Base-by-base conservation (phyloP, 1,284 basidiomycete genomes). In the Cutaneotrichosporon sp. region DNA sequence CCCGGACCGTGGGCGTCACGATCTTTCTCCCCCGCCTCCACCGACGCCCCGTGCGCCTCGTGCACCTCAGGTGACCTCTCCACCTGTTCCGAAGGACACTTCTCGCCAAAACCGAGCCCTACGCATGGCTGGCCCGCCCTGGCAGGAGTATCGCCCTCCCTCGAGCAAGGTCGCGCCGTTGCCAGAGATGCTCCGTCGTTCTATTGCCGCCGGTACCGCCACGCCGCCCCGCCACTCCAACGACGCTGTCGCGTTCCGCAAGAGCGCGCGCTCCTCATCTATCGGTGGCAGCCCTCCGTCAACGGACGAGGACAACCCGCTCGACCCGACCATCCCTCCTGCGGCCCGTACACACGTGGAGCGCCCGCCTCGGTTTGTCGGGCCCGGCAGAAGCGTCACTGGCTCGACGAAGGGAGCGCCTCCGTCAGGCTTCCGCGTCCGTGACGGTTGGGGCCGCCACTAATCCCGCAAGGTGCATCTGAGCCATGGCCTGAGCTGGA, bases 271-370 rank as follows among this genome's bases (percentile, higher is more conserved):
- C 16, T 32, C 30, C 7, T 1, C 31, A 3, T 72, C 70, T 0
- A 61, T 72, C 18, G 72, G 69, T 0, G 73, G 68, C 5, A 72
- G 69, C 56, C 74, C 75, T 8, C 71, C 73, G 2, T 65, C 68
- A 26, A 74, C 72, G 40, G 73, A 74, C 58, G 73, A 76, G 31
- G 73, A 75, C 51, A 59, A 70, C 5, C 75, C 73, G 2, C 58
- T 63, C 6, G 56, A 63, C n/a, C 55, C 50, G 9, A 56, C 63
- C 51, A 56, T 66, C n/a, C 56, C 55, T 3, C 34, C 56, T 7
- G 60, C 65, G 9, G 51, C 65, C 5, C 55, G 62, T 16, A 61
- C 51, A 10, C 47, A 61, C 26, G 61, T 66, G 22, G 32, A 31
- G 47, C 65, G 65, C 30, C 65, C 65, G 0, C 65, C 62, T 11